These are phyloP conservation scores for Plenodomus lindquistii DNA, from an alignment of 2,329 filamentous ascomycete genomes.

Conservation along the genomic window DNA sequence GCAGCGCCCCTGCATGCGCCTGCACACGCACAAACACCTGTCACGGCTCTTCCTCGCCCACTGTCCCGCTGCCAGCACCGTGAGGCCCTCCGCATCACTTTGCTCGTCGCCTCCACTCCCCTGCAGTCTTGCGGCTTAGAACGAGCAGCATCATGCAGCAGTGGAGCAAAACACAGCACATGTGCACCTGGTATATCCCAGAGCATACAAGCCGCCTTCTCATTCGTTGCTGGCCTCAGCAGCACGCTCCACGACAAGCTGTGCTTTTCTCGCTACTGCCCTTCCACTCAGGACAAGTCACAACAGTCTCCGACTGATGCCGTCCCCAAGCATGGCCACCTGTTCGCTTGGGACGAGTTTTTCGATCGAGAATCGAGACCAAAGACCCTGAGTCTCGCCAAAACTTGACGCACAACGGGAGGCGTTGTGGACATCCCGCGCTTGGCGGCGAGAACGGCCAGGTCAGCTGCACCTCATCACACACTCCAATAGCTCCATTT, in stretches of 20 bases:
- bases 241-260: slow-evolving; percentile 24
- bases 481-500: slow-evolving; percentile 31
- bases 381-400: slow-evolving; percentile 11
- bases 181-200: slow-evolving; percentile 14
- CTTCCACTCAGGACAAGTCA: too few relatives aligned
- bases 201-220: slow-evolving; percentile 9
- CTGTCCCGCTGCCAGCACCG: slow-evolving; percentile 17
- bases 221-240: slow-evolving; percentile 26
- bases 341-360: not conserved
- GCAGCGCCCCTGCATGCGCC: slow-evolving; percentile 23
- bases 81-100: slow-evolving; percentile 11
- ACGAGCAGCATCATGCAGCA: slow-evolving; percentile 8
- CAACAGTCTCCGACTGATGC: too few relatives aligned
- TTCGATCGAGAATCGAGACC: not conserved
- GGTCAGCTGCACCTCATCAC: slow-evolving; percentile 36
- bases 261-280: slow-evolving; percentile 18
- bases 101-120: slow-evolving; percentile 17
- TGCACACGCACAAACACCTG: slow-evolving; percentile 31
- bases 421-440: slow-evolving; percentile 25
- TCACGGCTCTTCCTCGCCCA: slow-evolving; percentile 26
- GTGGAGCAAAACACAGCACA: slow-evolving; percentile 12
- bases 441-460: slow-evolving; percentile 23
- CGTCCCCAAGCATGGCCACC: too few relatives aligned
- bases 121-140: slow-evolving; percentile 20
- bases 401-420: slow-evolving; percentile 5